These are phyloP conservation scores for Metschnikowia continentalis DNA, from an alignment of 805 yeast genomes.

Conservation along the genomic window DNA sequence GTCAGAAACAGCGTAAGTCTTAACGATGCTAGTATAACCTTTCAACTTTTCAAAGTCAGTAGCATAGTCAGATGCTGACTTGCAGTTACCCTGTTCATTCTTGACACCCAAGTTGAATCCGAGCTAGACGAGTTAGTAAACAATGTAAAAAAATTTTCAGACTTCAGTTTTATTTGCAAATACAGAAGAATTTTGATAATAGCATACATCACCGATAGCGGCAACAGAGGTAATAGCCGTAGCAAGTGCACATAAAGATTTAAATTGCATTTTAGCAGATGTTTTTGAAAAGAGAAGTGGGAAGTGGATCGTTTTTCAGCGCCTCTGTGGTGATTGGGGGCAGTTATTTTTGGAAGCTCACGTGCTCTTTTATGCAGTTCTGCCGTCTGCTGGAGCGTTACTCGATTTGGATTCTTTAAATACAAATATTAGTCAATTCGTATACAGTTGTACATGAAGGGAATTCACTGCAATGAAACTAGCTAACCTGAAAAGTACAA, in stretches of 20 bases:
- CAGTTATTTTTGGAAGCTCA: conserved; percentile 10
- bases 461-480: not conserved
- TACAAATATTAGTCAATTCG: not conserved
- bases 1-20: conserved; percentile 90
- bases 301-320: conserved; percentile 2
- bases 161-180: not conserved
- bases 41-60: conserved; percentile 60
- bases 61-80: conserved; percentile 64
- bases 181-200: not conserved
- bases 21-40: conserved; percentile 59
- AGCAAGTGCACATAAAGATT: conserved; percentile 44
- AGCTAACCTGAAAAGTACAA: not conserved
- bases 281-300: not conserved
- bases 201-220: conserved; percentile 56
- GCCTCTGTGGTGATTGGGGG: not conserved
- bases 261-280: conserved; percentile 30
- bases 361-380: conserved; percentile 1
- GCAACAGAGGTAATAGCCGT: conserved; percentile 45
- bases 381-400: not conserved
- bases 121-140: conserved; percentile 16
- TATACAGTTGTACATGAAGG: not conserved
- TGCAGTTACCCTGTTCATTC: conserved; percentile 72
- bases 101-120: conserved; percentile 76
- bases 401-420: not conserved
- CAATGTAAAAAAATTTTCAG: not conserved